These are phyloP conservation scores for Volvox africanus DNA, from an alignment of 139 green algal species.

Conservation along the genomic window DNA sequence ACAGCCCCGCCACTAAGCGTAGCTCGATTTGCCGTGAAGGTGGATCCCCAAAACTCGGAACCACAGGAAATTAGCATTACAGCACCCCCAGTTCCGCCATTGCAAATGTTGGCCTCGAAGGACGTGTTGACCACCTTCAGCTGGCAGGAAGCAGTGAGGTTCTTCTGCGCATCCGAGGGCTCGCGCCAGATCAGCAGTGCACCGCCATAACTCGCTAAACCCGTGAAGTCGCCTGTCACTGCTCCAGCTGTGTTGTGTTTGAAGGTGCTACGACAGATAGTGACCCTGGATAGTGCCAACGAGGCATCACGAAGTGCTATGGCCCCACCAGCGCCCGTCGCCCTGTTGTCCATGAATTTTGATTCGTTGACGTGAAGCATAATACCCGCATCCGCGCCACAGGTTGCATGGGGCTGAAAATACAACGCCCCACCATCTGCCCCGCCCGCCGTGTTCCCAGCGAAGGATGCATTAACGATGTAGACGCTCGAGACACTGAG, in stretches of 20 bases:
- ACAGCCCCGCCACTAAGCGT: constrained; percentile 2
- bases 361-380: not conserved
- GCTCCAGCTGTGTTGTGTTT: not conserved
- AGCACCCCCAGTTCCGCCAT: not conserved
- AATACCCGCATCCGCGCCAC: not conserved
- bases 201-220: not conserved
- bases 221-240: not conserved
- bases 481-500: not conserved
- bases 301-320: not conserved
- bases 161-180: not conserved
- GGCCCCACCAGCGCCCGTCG: not conserved
- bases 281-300: not conserved
- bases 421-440: not conserved
- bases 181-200: not conserved
- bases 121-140: not conserved
- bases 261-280: not conserved
- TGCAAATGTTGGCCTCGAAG: not conserved
- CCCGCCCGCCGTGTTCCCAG: not conserved
- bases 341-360: not conserved
- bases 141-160: not conserved
- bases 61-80: constrained; percentile 1
- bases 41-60: not conserved
- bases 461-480: not conserved
- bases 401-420: not conserved
- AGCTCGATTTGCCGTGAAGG: not conserved